These are phyloP conservation scores for Penicillium desertorum DNA, from an alignment of 495 filamentous ascomycete genomes.

Conservation along the genomic window DNA sequence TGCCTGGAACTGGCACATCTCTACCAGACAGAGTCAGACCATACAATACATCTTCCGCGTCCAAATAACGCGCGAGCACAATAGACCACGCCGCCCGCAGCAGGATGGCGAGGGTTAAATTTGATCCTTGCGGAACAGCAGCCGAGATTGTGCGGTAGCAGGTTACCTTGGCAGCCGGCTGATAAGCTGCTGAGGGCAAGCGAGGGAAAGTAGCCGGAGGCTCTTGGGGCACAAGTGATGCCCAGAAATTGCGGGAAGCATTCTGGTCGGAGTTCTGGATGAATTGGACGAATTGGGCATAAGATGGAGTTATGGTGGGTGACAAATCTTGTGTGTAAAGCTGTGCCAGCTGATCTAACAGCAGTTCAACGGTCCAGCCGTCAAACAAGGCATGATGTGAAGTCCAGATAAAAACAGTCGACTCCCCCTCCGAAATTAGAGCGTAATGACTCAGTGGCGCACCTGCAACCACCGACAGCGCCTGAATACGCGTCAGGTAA, in stretches of 20 bases:
- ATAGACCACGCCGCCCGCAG: slow-evolving; percentile 42
- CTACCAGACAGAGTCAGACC: slow-evolving; percentile 38
- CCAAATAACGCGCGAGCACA: slow-evolving; percentile 28
- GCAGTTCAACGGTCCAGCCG: slow-evolving; percentile 52
- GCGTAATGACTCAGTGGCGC: too few species aligned
- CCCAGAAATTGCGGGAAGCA: background rate
- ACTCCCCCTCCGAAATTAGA: background rate
- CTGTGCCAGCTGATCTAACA: slow-evolving; percentile 46
- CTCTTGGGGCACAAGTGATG: background rate
- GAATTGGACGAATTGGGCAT: slow-evolving; percentile 13
- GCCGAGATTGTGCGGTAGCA: background rate
- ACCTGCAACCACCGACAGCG: too few species aligned
- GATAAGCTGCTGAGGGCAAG: slow-evolving; percentile 1
- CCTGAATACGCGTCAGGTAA: too few species aligned
- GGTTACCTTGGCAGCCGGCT: background rate
- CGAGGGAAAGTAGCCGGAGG: background rate
- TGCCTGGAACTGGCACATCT: slow-evolving; percentile 33
- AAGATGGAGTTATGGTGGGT: background rate
- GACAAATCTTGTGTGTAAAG: slow-evolving; percentile 23
- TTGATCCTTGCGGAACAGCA: background rate
- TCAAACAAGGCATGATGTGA: slow-evolving; percentile 66
- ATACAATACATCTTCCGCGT: slow-evolving; percentile 36
- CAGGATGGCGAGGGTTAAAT: slow-evolving; percentile 30
- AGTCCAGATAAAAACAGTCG: slow-evolving; percentile 16
- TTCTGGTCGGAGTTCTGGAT: background rate